A percentile compares a stretch with the other conserved stretches of the same genome.
These are phyloP conservation scores for Suillus plorans DNA, from an alignment of 768 basidiomycete genomes.

Conservation along the genomic window DNA sequence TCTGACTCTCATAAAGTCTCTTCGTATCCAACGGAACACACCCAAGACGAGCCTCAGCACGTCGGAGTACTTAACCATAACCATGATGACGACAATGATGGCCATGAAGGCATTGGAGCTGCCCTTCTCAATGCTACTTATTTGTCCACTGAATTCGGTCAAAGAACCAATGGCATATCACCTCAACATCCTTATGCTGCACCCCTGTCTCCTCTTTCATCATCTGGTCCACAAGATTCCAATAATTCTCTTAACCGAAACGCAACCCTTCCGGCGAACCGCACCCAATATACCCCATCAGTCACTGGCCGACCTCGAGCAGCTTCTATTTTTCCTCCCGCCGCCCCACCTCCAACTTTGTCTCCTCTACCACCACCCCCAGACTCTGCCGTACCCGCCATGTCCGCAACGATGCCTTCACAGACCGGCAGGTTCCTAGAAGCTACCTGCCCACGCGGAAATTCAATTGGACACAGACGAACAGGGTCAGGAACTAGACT, in stretches of 20 bases:
- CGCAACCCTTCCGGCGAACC: constrained; percentile 34
- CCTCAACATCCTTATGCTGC: constrained; percentile 53
- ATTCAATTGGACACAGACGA: constrained; percentile 52
- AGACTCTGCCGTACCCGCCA: constrained; percentile 25
- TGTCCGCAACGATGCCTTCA: constrained; percentile 30
- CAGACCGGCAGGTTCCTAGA: constrained; percentile 35
- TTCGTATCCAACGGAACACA: constrained; percentile 40
- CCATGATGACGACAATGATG: constrained; percentile 34
- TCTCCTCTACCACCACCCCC: constrained; percentile 62
- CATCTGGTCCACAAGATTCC: constrained; percentile 9
- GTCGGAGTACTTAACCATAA: constrained; percentile 17
- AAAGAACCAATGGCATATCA: constrained; percentile 6
- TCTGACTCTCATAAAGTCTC: constrained; percentile 52
- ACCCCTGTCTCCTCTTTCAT: constrained; percentile 19
- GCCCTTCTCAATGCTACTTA: constrained; percentile 39
- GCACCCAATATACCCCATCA: constrained; percentile 23
- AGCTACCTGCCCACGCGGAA: constrained; percentile 43
- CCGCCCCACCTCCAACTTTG: constrained; percentile 61
- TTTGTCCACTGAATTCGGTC: constrained; percentile 26
- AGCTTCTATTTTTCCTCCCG: constrained; percentile 61
- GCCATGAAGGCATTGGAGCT: constrained; percentile 44
- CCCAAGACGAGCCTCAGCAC: constrained; percentile 35
- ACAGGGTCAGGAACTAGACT: constrained; percentile 58
- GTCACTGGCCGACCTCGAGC: constrained; percentile 47
- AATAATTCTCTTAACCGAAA: constrained; percentile 32